Conservation (phyloP, 1,284 basidiomycete genomes). For the Violaceomyces palustris region DNA sequence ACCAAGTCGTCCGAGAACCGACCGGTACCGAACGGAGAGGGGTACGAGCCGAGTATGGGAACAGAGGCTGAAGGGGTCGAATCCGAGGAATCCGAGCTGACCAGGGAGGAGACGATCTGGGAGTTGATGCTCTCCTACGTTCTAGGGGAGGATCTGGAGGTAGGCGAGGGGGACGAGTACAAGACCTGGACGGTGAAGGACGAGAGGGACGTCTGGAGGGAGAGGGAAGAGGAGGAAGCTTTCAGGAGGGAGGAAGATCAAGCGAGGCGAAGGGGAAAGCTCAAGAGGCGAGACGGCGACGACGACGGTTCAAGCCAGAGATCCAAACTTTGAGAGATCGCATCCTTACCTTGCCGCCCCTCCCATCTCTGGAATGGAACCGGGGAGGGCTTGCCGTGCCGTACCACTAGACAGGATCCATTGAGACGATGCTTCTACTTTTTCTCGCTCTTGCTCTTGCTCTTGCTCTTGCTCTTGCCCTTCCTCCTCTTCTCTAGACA, state of each 20-base stretch:
- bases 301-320: too few relatives aligned
- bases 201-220: slow-evolving; percentile 17
- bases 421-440: too few relatives aligned
- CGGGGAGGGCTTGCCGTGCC: too few relatives aligned
- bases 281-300: too few relatives aligned
- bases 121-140: slow-evolving; percentile 31
- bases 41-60: slow-evolving; percentile 19
- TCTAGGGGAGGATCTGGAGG: slow-evolving; percentile 17
- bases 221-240: slow-evolving; percentile 6
- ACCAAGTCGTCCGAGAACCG: slow-evolving; percentile 11
- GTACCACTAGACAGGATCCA: too few relatives aligned
- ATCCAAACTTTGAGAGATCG: too few relatives aligned
- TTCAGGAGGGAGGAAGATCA: slow-evolving; percentile 1
- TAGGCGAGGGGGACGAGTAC: slow-evolving; percentile 10
- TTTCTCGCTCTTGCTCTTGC: too few relatives aligned
- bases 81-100: slow-evolving; percentile 10
- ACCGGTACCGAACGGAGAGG: slow-evolving; percentile 28
- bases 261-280: too few relatives aligned
- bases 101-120: slow-evolving; percentile 37
- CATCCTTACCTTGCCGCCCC: too few relatives aligned
- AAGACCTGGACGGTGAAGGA: slow-evolving; percentile 16
- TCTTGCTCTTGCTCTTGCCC: too few relatives aligned
- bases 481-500: too few relatives aligned
- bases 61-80: slow-evolving; percentile 9
- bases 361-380: too few relatives aligned